Conservation (phyloP, 352 stramenopile species). For the Phytophthora hibernalis region DNA sequence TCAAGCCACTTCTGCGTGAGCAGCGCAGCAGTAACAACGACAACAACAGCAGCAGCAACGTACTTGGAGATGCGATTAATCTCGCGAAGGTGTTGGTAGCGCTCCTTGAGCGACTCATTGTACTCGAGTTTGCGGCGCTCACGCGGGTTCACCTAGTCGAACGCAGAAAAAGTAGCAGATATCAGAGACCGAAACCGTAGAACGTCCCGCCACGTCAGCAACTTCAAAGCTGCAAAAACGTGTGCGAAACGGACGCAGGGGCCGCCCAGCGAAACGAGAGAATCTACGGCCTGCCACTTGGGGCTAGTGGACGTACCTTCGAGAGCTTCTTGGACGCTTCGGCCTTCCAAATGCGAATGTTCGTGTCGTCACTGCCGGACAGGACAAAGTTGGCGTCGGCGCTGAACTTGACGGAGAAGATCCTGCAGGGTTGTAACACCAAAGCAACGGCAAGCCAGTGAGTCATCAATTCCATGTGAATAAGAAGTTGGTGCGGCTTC, state of each 20-base stretch:
- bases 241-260: constrained; percentile 4
- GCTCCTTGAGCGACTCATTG: constrained; percentile 96
- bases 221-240: constrained; percentile 30
- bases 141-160: constrained; percentile 59
- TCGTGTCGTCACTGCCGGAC: constrained; percentile 99
- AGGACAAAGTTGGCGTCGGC: constrained; percentile 96
- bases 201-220: constrained; percentile 26
- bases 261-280: neutral
- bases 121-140: constrained; percentile 96
- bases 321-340: constrained; percentile 94
- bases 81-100: constrained; percentile 94
- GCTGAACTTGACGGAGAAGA: constrained; percentile 90
- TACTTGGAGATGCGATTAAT: constrained; percentile 94
- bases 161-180: constrained; percentile 25
- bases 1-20: constrained; percentile 5
- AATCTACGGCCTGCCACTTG: neutral
- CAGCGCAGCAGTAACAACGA: constrained; percentile 30
- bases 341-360: constrained; percentile 99
- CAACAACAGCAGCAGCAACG: constrained; percentile 28
- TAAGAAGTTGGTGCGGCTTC: constrained; percentile 23
- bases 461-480: constrained; percentile 19
- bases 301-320: constrained; percentile 62
- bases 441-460: constrained; percentile 12
- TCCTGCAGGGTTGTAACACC: constrained; percentile 34
- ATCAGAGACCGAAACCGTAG: constrained; percentile 25